Conservation (phyloP, 345 rosid species). For the sweet orange (Citrus sinensis) region DVS_A1.0 CM039161.1:1902501-1903000, state of each 20-base stretch:
- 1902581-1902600: not conserved
- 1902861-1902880: conserved; percentile 63
- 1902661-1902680: conserved; percentile 41
- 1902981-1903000: conserved; percentile 71
- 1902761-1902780: conserved; percentile 58
- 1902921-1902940: conserved; percentile 59
- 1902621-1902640: conserved; percentile 55
- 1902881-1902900: conserved; percentile 55
- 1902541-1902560: not conserved
- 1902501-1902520: not conserved
- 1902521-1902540: not conserved
- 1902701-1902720: conserved; percentile 61
- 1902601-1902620: conserved; percentile 51
- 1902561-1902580: not conserved
- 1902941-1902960: conserved; percentile 49
- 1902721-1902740: conserved; percentile 74
- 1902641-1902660: conserved; percentile 52
- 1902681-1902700: conserved; percentile 45
- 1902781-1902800: conserved; percentile 53
- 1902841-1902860: conserved; percentile 54
- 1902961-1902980: conserved; percentile 72
- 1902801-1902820: conserved; percentile 57
- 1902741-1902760: conserved; percentile 76
- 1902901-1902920: conserved; percentile 62
- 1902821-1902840: conserved; percentile 64